phyloP scores from a whole-genome alignment of 176 grass and related monocot genomes.

The Poa pratensis region DNA sequence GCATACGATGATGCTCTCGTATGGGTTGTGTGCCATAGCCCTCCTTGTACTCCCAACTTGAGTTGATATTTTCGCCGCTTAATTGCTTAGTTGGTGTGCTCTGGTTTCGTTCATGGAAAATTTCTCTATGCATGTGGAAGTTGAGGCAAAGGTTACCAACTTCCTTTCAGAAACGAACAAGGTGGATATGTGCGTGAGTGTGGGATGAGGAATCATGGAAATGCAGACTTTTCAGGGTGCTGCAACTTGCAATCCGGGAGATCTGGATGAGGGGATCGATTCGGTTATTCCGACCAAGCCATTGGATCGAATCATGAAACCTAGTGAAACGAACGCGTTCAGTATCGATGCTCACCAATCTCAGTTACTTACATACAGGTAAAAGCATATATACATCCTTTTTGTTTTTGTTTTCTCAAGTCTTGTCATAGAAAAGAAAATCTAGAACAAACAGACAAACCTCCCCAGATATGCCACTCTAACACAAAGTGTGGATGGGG shows the following conservation, averaged over 20 bases:
- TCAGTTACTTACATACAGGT: not conserved
- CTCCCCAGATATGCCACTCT: constrained; percentile 15
- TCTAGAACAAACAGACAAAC: not conserved
- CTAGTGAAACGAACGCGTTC: constrained; percentile 14
- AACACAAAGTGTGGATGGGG: not conserved
- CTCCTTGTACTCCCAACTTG: not conserved
- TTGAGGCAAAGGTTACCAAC: no score
- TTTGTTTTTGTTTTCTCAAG: not conserved
- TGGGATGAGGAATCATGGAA: not conserved
- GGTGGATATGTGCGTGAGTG: not conserved
- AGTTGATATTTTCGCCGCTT: not conserved
- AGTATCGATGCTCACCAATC: not conserved
- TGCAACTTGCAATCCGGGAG: not conserved
- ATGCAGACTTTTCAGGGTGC: not conserved
- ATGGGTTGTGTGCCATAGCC: not conserved
- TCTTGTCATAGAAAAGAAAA: not conserved
- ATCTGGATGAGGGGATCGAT: not conserved
- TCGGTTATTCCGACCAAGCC: not conserved
- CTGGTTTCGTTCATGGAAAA: not conserved
- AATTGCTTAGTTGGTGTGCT: not conserved
- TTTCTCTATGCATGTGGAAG: no score
- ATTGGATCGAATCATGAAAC: constrained; percentile 11
- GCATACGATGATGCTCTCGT: not conserved
- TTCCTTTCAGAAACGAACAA: not conserved
- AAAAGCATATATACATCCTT: not conserved